These are phyloP conservation scores for Salix koriyanagi DNA, from an alignment of 345 rosid genomes.

Conservation along the genomic window DNA sequence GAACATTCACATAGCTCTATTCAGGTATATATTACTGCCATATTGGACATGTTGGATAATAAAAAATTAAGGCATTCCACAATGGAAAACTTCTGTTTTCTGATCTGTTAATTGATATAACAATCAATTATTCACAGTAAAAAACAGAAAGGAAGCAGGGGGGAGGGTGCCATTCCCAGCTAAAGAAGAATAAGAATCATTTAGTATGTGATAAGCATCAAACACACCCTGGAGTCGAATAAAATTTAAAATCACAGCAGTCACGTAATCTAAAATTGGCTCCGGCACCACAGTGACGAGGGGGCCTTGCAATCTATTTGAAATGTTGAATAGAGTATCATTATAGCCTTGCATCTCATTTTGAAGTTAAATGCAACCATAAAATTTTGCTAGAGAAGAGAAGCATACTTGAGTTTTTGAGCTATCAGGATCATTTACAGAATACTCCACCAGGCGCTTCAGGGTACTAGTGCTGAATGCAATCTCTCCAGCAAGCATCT, in stretches of 20 bases:
- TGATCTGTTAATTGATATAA: neutral
- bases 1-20: neutral
- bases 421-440: conserved; percentile 76
- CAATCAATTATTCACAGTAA: neutral
- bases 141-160: neutral
- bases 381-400: neutral
- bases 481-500: conserved; percentile 98
- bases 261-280: neutral
- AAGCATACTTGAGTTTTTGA: conserved; percentile 64
- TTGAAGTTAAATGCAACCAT: neutral
- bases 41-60: conserved; percentile 1
- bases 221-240: neutral
- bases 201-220: neutral
- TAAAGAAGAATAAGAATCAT: neutral
- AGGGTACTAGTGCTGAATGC: conserved; percentile 91
- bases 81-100: neutral
- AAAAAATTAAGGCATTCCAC: neutral
- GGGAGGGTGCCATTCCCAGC: neutral
- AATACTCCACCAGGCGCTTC: conserved; percentile 91
- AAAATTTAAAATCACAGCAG: neutral
- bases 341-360: neutral
- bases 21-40: neutral
- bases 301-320: neutral
- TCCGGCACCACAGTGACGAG: neutral
- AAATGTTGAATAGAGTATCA: neutral